Conservation (phyloP, 2,329 filamentous ascomycete species). For the Curvularia eragrostidis region DNA sequence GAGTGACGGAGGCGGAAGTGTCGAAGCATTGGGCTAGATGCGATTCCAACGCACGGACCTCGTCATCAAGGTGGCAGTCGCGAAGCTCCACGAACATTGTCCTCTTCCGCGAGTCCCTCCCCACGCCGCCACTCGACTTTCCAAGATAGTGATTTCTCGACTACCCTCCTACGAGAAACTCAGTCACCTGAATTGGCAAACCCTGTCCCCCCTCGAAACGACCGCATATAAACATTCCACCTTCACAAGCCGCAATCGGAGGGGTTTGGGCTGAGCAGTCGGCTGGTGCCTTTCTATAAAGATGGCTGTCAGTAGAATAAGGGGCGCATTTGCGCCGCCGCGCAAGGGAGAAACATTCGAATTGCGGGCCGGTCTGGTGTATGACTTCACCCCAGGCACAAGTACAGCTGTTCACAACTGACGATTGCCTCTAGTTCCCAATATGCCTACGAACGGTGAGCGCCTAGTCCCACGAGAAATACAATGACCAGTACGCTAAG, state of each 20-base stretch:
- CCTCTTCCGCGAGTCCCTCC: conserved; percentile 18
- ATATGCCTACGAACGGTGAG: conserved; percentile 91
- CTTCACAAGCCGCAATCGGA: conserved; percentile 36
- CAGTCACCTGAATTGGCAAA: conserved; percentile 8
- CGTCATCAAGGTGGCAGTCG: conserved; percentile 38
- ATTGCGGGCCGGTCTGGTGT: conserved; percentile 87
- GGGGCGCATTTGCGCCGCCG: conserved; percentile 89
- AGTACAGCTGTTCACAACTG: conserved; percentile 29
- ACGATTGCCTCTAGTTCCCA: conserved; percentile 71
- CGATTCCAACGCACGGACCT: conserved; percentile 31
- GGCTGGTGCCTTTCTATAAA: conserved; percentile 41
- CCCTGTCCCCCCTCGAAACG: conserved; percentile 5
- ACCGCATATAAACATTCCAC: conserved; percentile 4
- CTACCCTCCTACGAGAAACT: neutral
- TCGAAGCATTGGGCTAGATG: conserved; percentile 20
- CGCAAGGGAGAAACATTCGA: conserved; percentile 98
- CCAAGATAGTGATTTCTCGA: neutral
- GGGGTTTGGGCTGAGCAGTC: conserved; percentile 43
- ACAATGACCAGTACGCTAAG: conserved; percentile 42
- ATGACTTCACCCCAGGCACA: conserved; percentile 32
- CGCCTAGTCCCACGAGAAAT: conserved; percentile 4
- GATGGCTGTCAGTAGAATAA: conserved; percentile 97
- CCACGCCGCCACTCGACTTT: conserved; percentile 13
- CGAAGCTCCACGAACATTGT: conserved; percentile 30
- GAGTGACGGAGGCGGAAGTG: conserved; percentile 9